Evolutionary conservation across 148 eudicot species (phyloP).

Genomic region (Euryodendron excelsum): DNA sequence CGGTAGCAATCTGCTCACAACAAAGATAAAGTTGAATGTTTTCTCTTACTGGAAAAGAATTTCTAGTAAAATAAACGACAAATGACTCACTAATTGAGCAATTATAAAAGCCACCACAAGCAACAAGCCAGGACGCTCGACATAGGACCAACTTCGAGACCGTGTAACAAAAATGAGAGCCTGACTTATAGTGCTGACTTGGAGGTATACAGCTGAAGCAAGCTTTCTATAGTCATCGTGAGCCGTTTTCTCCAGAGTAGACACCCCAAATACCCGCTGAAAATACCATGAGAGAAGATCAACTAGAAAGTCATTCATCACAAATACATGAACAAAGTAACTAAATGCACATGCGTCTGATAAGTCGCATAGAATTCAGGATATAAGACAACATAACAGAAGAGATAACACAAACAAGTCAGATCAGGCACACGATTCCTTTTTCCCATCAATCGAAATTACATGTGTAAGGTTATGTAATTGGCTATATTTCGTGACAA

Average conservation of each 20-base stretch:
- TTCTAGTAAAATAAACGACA: neutral
- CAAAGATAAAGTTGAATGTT: neutral
- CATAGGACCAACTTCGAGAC: slow-evolving; percentile 87
- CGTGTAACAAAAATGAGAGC: slow-evolving; percentile 96
- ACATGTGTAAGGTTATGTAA: too few relatives aligned
- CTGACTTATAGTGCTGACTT: slow-evolving; percentile 97
- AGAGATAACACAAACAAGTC: neutral
- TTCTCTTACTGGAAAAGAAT: neutral
- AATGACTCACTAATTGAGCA: slow-evolving; percentile 75
- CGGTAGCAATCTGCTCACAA: slow-evolving; percentile 73
- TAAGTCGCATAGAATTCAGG: neutral
- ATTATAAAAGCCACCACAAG: slow-evolving; percentile 72
- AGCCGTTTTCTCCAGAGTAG: slow-evolving; percentile 73
- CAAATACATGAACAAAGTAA: slow-evolving; percentile 13
- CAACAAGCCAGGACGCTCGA: slow-evolving; percentile 86
- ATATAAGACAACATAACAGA: neutral
- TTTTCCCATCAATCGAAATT: neutral
- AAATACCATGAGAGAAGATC: neutral
- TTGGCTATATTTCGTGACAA: too few relatives aligned
- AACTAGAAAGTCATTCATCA: neutral
- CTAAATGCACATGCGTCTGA: neutral
- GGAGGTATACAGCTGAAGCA: slow-evolving; percentile 96
- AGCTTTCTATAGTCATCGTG: slow-evolving; percentile 64
- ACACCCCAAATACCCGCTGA: slow-evolving; percentile 71
- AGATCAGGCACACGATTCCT: neutral